Evolutionary conservation across 169 alveolate species (phyloP).

Genomic region (Prorocentrum cordatum): DNA sequence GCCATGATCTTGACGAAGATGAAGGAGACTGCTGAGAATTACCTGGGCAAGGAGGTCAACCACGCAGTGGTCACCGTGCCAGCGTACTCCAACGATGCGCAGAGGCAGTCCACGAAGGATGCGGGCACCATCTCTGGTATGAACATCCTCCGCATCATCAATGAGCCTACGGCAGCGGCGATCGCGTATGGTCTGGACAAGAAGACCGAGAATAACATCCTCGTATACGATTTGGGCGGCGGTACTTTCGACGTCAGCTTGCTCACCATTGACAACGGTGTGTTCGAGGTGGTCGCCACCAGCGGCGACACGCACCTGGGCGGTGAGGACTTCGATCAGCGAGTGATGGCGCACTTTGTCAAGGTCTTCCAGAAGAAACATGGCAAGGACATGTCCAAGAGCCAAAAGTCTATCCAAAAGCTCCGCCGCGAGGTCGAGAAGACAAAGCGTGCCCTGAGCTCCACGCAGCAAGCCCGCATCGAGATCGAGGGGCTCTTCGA

Average conservation of each 20-base stretch:
- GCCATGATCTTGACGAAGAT: conserved; percentile 88
- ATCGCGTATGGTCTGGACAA: conserved; percentile 98
- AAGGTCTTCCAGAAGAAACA: too few species aligned
- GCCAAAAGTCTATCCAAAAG: conserved; percentile 80
- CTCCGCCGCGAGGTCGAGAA: conserved; percentile 79
- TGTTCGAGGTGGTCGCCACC: conserved; percentile 94
- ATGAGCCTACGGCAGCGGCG: conserved; percentile 99
- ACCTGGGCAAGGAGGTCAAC: conserved; percentile 90
- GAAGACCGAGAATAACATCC: conserved; percentile 77
- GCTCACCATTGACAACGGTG: conserved; percentile 92
- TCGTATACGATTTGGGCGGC: conserved; percentile 94
- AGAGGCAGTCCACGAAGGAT: conserved; percentile 98
- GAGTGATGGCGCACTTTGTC: too few species aligned
- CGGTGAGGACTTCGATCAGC: conserved; percentile 98
- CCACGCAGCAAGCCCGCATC: conserved; percentile 83
- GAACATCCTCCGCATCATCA: conserved; percentile 94
- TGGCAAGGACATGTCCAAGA: conserved; percentile 91
- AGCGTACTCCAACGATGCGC: conserved; percentile 98
- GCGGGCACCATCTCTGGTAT: conserved; percentile 92
- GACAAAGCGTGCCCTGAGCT: conserved; percentile 83
- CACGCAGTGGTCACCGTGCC: conserved; percentile 75
- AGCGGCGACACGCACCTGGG: conserved; percentile 99
- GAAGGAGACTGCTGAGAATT: conserved; percentile 91
- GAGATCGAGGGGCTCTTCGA: too few species aligned
- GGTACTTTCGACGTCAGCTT: conserved; percentile 97